These are phyloP conservation scores for Peltaster fructicola DNA, from an alignment of 2,329 filamentous ascomycete species.

Conservation along the genomic window DNA sequence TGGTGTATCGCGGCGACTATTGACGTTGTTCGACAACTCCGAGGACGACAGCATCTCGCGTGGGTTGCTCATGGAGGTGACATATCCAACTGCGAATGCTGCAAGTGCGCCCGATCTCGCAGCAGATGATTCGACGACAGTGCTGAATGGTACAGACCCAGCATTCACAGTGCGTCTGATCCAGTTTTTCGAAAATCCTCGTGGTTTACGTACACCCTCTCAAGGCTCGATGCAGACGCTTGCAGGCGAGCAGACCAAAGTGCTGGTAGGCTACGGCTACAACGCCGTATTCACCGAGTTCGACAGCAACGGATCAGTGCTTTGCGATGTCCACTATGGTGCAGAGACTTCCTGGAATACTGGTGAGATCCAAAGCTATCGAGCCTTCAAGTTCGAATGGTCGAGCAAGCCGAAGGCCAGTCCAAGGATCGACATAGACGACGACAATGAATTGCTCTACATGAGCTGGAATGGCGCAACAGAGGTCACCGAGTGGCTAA, in stretches of 20 bases:
- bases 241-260: constrained; percentile 5
- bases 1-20: constrained; percentile 7
- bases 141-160: constrained; percentile 5
- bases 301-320: constrained; percentile 9
- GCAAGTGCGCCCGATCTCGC: not conserved
- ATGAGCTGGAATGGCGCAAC: constrained; percentile 16
- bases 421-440: constrained; percentile 5
- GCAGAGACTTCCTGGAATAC: constrained; percentile 11
- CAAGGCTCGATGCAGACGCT: constrained; percentile 13
- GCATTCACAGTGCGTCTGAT: constrained; percentile 10
- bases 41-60: constrained; percentile 17
- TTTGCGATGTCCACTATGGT: constrained; percentile 14
- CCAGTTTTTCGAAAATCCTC: constrained; percentile 8
- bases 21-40: constrained; percentile 30
- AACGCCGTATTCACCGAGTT: constrained; percentile 14
- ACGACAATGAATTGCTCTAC: constrained; percentile 4
- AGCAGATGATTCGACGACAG: constrained; percentile 1
- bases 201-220: constrained; percentile 8
- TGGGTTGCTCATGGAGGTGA: constrained; percentile 12
- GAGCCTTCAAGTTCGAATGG: constrained; percentile 13
- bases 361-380: constrained; percentile 14
- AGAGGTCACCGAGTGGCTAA: constrained; percentile 8
- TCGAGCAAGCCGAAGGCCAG: constrained; percentile 8
- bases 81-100: constrained; percentile 7
- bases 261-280: constrained; percentile 14